Evolutionary conservation across 768 basidiomycete genomes (phyloP), one percentile per base, ranked within the genome.

Genomic region (Termitomyces sp.): DNA sequence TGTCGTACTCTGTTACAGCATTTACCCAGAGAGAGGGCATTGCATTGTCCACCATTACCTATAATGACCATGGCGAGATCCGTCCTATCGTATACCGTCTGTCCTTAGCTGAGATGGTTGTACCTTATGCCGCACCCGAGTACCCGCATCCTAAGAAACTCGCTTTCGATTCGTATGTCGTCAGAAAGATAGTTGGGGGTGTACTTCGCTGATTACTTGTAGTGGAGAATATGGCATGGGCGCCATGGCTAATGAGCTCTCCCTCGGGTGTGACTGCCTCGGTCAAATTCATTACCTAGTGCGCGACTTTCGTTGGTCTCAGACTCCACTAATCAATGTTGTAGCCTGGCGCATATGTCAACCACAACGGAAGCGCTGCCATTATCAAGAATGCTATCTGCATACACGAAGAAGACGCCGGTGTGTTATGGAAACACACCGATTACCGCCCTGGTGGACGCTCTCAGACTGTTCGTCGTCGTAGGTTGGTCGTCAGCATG

Each of bases 181-280:
- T 54, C 6, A 30, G 12, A 22, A n/a, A 27, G 37, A 37, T 91
- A 77, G 68, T 82, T 88, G 18, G 81, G 24, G 15, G 34, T 24
- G 24, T 15, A 2, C 13, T 51, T 22, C 15, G 36, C 22, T 37
- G 15, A 51, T 51, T 7, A 22, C 80, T 31, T 84, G 93, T 33
- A 87, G 85, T 9, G 93, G 93, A 47, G 93, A 95, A 74, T 95
- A 96, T 66, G 93, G 93, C 8, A 91, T 96, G 84, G 94, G 94
- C 2, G 88, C 88, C 13, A 88, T 90, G 83, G 92, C 93, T 5
- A 96, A 95, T 65, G 89, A 93, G 65, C 79, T 95, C 13, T 81
- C 87, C 9, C 79, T 97, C 8, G 94, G 94, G 2, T 95, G 93
- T 66, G 93, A 95, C 66, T 95, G 93, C 65, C 72, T 94, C 1